Base-by-base conservation (phyloP, 2,329 filamentous ascomycete species). In the Diaporthe longicolla region DNA sequence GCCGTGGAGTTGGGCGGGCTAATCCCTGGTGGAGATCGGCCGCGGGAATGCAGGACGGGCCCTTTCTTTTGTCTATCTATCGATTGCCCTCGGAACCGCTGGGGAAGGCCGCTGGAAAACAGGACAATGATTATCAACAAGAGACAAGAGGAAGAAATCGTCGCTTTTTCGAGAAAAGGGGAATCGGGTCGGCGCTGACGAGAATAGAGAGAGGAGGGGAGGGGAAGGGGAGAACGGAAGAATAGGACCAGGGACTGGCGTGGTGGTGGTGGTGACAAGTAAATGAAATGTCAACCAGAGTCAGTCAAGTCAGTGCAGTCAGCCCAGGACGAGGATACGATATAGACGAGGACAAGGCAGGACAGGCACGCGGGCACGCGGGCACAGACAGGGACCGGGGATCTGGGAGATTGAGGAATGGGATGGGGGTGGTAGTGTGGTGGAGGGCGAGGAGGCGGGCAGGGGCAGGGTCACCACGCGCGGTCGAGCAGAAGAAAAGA, bases 61-160 rank as follows among this genome's bases (percentile, higher is more conserved):
- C 54, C 48, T 54, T 52, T 40, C 63, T 68, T 68, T 68, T 54
- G 63, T 54, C 63, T 68, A 48, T 71, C 57, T 71, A 57, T 73
- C 55, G 61, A 52, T 32, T 76, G 58, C 63, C 73, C 74, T 74
- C 50, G 63, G 45, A 59, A 73, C 26, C 69, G 72, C 71, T 70
- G 55, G 48, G 61, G 61, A 37, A 55, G 71, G 48, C 19, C 61
- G 66, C 57, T 61, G 73, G 29, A 76, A 75, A 50, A 50, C 45
- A 48, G 75, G 74, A 76, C 77, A 75, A 77, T 77, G 77, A 43
- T 19, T 76, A n/a, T 76, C 78, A 68, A 71, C 75, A 76, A 77
- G 65, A 58, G 73, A 71, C 75, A 76, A 77, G 65, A 58, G 73
- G 63, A 73, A 68, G 71, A 73, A 74, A 74, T 76, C 72, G 71